Evolutionary conservation across 306 rosid species (phyloP).

Genomic region (Carpinus fangiana): DNA sequence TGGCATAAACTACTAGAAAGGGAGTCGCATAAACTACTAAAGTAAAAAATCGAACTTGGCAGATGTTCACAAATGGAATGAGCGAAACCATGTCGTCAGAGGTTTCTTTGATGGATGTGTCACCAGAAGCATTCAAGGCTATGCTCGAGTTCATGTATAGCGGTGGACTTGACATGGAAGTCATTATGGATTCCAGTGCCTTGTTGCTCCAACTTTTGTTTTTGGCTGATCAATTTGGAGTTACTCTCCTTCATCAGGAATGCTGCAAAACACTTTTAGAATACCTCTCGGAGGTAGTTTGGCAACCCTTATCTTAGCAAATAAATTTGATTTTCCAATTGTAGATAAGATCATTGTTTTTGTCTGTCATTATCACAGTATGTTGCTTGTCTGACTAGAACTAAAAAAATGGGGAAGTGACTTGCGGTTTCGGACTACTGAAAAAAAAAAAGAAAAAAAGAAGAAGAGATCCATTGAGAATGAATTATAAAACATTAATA

Average conservation of each 20-base stretch:
- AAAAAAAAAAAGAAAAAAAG: slow-evolving; percentile 38
- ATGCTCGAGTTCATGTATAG: slow-evolving; percentile 82
- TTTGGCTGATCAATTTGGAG: slow-evolving; percentile 92
- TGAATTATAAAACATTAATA: slow-evolving; percentile 68
- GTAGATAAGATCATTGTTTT: slow-evolving; percentile 31
- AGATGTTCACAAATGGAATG: slow-evolving; percentile 99
- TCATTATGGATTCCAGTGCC: slow-evolving; percentile 55
- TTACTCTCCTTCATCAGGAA: slow-evolving; percentile 84
- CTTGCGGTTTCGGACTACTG: slow-evolving; percentile 69
- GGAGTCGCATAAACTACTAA: slow-evolving; percentile 8
- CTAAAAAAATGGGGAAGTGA: slow-evolving; percentile 64
- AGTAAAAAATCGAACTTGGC: slow-evolving; percentile 33
- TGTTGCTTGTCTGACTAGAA: slow-evolving; percentile 48
- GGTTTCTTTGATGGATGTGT: slow-evolving; percentile 68
- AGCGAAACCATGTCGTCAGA: slow-evolving; percentile 82
- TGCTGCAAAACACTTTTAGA: slow-evolving; percentile 88
- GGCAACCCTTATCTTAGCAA: slow-evolving; percentile 34
- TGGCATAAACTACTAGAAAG: not conserved
- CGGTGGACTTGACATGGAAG: slow-evolving; percentile 59
- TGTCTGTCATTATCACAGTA: slow-evolving; percentile 32
- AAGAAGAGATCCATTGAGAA: slow-evolving; percentile 62
- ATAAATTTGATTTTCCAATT: slow-evolving; percentile 25
- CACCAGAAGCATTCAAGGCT: slow-evolving; percentile 75
- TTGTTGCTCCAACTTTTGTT: slow-evolving; percentile 72
- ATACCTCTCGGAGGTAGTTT: slow-evolving; percentile 90